Percentiles rank a stretch among this genome's conserved stretches.
phyloP scores from a whole-genome alignment of 2,329 filamentous ascomycete genomes.

The Orbilia ellipsospora region DNA sequence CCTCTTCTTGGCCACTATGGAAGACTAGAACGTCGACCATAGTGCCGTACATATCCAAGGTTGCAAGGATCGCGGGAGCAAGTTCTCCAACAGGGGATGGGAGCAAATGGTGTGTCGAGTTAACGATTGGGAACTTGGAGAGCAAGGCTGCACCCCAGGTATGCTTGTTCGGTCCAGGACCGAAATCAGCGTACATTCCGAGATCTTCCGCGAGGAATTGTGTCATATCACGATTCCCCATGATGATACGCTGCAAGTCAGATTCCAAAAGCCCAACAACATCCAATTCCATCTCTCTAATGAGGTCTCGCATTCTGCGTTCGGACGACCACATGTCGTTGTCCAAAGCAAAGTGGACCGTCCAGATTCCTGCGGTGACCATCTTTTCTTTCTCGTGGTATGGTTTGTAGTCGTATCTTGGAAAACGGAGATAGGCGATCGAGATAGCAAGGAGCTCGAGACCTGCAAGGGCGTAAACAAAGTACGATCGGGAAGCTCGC shows the following conservation, averaged over 20 bases:
- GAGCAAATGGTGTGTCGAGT: constrained; percentile 94
- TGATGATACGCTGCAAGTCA: constrained; percentile 96
- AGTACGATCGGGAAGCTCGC: constrained; percentile 72
- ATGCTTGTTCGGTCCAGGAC: constrained; percentile 97
- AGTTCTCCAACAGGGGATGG: constrained; percentile 94
- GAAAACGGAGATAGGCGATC: constrained; percentile 89
- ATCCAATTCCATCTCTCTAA: constrained; percentile 95
- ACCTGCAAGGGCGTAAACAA: constrained; percentile 76
- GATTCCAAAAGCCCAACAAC: constrained; percentile 94
- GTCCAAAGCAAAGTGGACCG: constrained; percentile 95
- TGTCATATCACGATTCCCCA: constrained; percentile 97
- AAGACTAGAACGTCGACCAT: constrained; percentile 95
- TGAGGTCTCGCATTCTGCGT: constrained; percentile 87
- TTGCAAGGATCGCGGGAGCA: constrained; percentile 96
- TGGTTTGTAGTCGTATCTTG: constrained; percentile 87
- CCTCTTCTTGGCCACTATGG: constrained; percentile 98
- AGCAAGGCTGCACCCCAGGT: constrained; percentile 94
- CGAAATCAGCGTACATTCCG: constrained; percentile 98
- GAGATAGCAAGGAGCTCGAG: constrained; percentile 84
- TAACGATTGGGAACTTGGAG: constrained; percentile 96
- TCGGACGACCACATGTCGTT: constrained; percentile 99
- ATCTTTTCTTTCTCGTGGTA: constrained; percentile 89
- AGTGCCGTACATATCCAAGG: constrained; percentile 89
- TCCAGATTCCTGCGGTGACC: constrained; percentile 97
- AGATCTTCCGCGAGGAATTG: constrained; percentile 95